phyloP scores from a whole-genome alignment of 306 rosid species.

The Gastrolobium bilobum region DNA sequence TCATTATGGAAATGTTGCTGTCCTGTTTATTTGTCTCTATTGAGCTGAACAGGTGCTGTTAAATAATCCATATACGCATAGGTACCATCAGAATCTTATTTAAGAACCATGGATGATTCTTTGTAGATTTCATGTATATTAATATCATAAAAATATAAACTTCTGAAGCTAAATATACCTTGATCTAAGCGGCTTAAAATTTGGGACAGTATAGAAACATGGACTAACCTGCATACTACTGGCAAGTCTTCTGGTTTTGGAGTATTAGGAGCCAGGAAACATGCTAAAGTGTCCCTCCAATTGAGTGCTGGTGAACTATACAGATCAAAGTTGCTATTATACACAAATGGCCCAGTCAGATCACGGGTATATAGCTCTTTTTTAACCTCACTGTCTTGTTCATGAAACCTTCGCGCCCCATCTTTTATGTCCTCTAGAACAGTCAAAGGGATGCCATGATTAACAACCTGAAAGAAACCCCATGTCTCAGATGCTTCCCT shows the following conservation, averaged over 20 bases:
- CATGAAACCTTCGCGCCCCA: constrained; percentile 44
- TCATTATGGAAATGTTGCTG: no score
- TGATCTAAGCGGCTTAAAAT: constrained; percentile 3
- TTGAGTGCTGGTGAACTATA: constrained; percentile 50
- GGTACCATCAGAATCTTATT: no score
- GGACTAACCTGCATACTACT: constrained; percentile 41
- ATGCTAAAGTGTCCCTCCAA: constrained; percentile 47
- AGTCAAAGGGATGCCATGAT: constrained; percentile 43
- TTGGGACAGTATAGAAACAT: neutral
- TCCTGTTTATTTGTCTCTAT: no score
- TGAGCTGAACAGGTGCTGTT: no score
- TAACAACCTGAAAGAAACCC: constrained; percentile 53
- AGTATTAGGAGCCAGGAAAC: constrained; percentile 25
- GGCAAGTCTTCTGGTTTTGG: constrained; percentile 47
- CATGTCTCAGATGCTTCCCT: constrained; percentile 49
- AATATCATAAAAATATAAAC: neutral
- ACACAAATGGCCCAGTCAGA: constrained; percentile 16
- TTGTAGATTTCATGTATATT: no score
- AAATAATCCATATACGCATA: no score
- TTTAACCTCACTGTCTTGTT: constrained; percentile 45
- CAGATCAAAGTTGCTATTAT: constrained; percentile 48
- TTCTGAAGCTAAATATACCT: neutral
- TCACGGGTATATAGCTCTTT: constrained; percentile 38
- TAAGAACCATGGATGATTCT: no score
- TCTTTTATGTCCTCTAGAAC: constrained; percentile 41